These are phyloP conservation scores for Cruciata laevipes DNA, from an alignment of 257 asterid species.

Conservation along the genomic window DNA sequence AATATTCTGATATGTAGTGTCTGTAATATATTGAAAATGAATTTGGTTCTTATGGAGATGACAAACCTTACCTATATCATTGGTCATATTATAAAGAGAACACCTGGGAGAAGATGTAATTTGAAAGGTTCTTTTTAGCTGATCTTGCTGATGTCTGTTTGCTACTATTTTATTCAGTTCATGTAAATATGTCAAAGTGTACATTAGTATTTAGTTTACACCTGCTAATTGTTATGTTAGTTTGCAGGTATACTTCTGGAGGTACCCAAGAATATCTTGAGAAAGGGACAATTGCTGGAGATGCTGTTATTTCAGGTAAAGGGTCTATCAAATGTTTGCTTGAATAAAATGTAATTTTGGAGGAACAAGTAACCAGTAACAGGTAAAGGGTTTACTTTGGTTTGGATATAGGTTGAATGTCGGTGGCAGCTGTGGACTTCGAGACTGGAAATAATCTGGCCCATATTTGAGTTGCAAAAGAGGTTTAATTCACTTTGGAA, in stretches of 20 bases:
- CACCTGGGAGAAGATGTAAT: conserved; percentile 69
- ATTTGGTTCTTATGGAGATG: conserved; percentile 90
- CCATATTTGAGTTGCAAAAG: conserved; percentile 77
- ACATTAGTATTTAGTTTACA: background rate
- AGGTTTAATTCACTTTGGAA: conserved; percentile 76
- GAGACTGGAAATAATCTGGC: conserved; percentile 89
- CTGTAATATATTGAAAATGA: conserved; percentile 83
- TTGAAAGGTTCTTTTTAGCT: conserved; percentile 40
- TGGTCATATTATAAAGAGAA: conserved; percentile 66
- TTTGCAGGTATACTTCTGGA: conserved; percentile 89
- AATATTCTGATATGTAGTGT: conserved; percentile 22
- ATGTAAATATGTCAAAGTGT: background rate
- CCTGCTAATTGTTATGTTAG: conserved; percentile 10
- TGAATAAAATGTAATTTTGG: background rate
- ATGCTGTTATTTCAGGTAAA: conserved; percentile 77
- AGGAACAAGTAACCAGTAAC: too few relatives aligned
- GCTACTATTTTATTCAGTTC: background rate
- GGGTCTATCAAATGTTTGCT: background rate
- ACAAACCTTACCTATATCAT: conserved; percentile 76
- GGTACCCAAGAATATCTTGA: conserved; percentile 69
- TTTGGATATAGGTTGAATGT: background rate
- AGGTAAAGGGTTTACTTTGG: background rate
- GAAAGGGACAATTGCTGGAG: conserved; percentile 84
- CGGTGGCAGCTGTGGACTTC: conserved; percentile 73
- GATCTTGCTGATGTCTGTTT: too few relatives aligned